Conservation (phyloP, 306 rosid species). For the Quercus variabilis region DNA sequence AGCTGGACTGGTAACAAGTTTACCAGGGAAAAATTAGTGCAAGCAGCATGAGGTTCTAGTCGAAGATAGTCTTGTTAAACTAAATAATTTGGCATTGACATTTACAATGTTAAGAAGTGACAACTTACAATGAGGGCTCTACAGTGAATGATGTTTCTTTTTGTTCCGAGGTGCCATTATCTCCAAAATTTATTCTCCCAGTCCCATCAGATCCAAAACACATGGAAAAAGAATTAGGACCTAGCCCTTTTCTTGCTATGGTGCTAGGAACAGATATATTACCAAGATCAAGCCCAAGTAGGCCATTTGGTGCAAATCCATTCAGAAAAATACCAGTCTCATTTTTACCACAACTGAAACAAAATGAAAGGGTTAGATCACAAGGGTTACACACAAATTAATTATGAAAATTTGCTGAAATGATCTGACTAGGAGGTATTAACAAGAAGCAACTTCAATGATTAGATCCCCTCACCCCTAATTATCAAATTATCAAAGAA, state of each 20-base stretch:
- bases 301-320: conserved; percentile 73
- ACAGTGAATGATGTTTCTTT: conserved; percentile 67
- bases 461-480: background rate
- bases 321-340: conserved; percentile 68
- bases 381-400: background rate
- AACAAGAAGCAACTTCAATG: conserved; percentile 9
- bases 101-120: background rate
- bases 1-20: conserved; percentile 49
- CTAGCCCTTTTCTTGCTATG: conserved; percentile 57
- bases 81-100: too few relatives aligned
- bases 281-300: conserved; percentile 73
- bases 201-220: conserved; percentile 64
- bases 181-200: conserved; percentile 91
- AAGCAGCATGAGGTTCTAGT: conserved; percentile 6
- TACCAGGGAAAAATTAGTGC: conserved; percentile 19
- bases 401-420: background rate
- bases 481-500: too few relatives aligned
- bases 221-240: conserved; percentile 81
- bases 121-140: conserved; percentile 41
- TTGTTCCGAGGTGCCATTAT: conserved; percentile 54
- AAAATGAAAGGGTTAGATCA: conserved; percentile 11
- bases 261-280: conserved; percentile 69
- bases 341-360: conserved; percentile 75
- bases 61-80: background rate
- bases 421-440: background rate